These are phyloP conservation scores for Fusarium oxysporum DNA, from an alignment of 2,329 filamentous ascomycete species.

Conservation along the genomic window DNA sequence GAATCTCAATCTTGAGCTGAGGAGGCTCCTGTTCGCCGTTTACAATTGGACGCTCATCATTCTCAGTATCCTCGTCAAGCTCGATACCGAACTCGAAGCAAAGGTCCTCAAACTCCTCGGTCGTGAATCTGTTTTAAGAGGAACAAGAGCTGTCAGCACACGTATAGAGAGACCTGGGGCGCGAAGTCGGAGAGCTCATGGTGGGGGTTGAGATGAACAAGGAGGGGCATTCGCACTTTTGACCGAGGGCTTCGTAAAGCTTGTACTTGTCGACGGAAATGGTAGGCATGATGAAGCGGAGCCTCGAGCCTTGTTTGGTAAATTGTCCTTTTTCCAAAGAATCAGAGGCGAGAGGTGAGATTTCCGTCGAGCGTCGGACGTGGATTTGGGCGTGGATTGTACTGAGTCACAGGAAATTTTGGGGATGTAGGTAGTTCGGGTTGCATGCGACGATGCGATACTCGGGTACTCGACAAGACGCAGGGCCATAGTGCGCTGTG, in stretches of 20 bases:
- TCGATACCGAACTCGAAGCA: constrained; percentile 99
- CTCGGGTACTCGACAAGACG: constrained; percentile 14
- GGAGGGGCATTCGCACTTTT: constrained; percentile 69
- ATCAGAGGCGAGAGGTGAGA: constrained; percentile 28
- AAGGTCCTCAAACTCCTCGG: constrained; percentile 93
- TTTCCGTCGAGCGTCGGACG: constrained; percentile 39
- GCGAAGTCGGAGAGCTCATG: constrained; percentile 32
- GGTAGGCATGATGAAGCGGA: constrained; percentile 80
- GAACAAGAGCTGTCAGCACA: constrained; percentile 35
- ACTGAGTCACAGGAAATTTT: constrained; percentile 58
- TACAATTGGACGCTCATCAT: constrained; percentile 77
- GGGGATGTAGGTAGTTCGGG: constrained; percentile 36
- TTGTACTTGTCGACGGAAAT: constrained; percentile 96
- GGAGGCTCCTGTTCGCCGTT: constrained; percentile 87
- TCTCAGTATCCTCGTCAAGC: constrained; percentile 93
- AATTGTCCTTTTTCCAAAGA: constrained; percentile 31
- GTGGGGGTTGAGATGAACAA: constrained; percentile 32
- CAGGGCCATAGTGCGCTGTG: neutral
- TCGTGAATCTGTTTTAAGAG: constrained; percentile 74
- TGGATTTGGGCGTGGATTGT: constrained; percentile 34
- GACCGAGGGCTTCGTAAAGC: constrained; percentile 91
- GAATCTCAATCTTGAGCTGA: constrained; percentile 97
- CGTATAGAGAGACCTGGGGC: constrained; percentile 12
- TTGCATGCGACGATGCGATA: constrained; percentile 23
- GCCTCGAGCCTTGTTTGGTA: constrained; percentile 37